phyloP scores from a whole-genome alignment of 768 basidiomycete genomes.

The Xerocomellus intermedius region DNA sequence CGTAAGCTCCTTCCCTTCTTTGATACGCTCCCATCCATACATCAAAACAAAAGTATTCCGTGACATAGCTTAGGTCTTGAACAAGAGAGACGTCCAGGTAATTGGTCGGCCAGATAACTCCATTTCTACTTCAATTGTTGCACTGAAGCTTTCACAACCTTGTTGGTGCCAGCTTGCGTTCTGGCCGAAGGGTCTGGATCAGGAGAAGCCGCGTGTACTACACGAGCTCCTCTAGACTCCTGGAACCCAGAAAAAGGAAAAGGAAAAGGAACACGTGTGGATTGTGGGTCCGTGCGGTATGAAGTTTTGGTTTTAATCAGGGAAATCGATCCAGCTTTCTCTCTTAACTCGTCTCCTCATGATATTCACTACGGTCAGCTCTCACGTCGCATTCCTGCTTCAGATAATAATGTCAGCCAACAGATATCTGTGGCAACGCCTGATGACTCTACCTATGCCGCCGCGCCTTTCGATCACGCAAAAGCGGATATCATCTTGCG shows the following conservation, averaged over 20 bases:
- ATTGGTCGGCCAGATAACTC: not conserved
- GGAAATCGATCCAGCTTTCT: not conserved
- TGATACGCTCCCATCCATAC: too few relatives aligned
- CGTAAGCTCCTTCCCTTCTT: too few relatives aligned
- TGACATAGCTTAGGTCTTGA: too few relatives aligned
- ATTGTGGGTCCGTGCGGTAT: not conserved
- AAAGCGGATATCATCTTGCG: too few relatives aligned
- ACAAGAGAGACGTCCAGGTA: too few relatives aligned
- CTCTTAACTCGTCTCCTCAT: not conserved
- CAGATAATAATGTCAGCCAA: not conserved
- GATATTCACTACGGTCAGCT: not conserved
- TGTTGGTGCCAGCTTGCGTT: not conserved
- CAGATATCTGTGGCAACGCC: not conserved
- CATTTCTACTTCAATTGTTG: not conserved
- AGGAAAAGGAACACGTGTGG: not conserved
- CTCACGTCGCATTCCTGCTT: not conserved
- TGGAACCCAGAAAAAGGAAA: not conserved
- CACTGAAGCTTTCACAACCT: not conserved
- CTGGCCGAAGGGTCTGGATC: not conserved
- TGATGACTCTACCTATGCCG: not conserved
- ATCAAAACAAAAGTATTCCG: too few relatives aligned
- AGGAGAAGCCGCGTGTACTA: not conserved
- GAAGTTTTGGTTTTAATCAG: too few relatives aligned
- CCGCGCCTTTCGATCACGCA: not conserved
- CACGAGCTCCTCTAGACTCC: not conserved